Evolutionary conservation across 345 rosid species (phyloP).

Genomic region (Excoecaria cochinchinensis): DNA sequence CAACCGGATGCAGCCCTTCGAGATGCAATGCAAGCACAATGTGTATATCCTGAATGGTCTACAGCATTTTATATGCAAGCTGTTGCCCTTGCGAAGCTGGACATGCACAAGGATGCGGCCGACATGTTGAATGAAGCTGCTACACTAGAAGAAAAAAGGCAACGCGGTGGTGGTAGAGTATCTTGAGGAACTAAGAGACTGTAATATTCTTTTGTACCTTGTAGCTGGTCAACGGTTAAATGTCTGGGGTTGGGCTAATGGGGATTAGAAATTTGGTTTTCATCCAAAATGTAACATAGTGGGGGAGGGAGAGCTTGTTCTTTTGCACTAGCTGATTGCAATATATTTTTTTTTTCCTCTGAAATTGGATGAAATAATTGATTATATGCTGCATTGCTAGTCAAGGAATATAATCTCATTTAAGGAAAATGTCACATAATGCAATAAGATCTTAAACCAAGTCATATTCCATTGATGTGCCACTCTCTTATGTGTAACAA

Average conservation of each 20-base stretch:
- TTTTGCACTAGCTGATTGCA: conserved; percentile 11
- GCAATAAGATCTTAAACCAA: no score
- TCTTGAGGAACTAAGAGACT: conserved; percentile 20
- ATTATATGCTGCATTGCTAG: not conserved
- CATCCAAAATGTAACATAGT: conserved; percentile 36
- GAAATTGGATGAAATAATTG: conserved; percentile 27
- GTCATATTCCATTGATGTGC: no score
- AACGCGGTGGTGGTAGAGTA: conserved; percentile 41
- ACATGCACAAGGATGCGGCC: conserved; percentile 82
- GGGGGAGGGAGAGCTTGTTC: not conserved
- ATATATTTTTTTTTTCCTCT: conserved; percentile 6
- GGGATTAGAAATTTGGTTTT: conserved; percentile 19
- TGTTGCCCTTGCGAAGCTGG: conserved; percentile 77
- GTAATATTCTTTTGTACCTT: conserved; percentile 35
- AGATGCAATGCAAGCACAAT: conserved; percentile 96
- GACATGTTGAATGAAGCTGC: conserved; percentile 82
- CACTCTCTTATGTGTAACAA: no score
- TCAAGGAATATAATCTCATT: not conserved
- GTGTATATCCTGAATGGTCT: conserved; percentile 83
- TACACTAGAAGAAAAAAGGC: conserved; percentile 63
- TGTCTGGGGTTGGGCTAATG: conserved; percentile 29
- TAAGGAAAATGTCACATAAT: no score
- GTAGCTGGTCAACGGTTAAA: conserved; percentile 23
- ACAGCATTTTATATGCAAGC: conserved; percentile 89
- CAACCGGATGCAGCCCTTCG: conserved; percentile 86